phyloP scores from a whole-genome alignment of 192 early-diverging fungal genomes.

The Lobosporangium transversale region DNA sequence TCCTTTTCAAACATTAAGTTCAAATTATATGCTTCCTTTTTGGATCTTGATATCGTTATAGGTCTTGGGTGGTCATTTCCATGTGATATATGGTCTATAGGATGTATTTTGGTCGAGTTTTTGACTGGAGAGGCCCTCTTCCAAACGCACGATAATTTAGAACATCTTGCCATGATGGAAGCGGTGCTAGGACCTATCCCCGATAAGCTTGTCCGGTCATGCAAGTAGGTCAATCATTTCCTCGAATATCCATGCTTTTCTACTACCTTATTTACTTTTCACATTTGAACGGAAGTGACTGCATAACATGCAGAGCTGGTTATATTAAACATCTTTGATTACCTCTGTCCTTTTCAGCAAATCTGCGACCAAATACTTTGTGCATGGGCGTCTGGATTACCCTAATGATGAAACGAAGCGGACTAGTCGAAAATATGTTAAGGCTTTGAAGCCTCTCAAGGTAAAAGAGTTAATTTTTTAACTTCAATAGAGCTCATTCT shows the following conservation, averaged over 20 bases:
- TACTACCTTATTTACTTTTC: neutral
- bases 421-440: conserved; percentile 70
- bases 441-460: conserved; percentile 61
- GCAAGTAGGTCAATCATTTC: conserved; percentile 55
- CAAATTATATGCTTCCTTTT: neutral
- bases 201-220: conserved; percentile 62
- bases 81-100: conserved; percentile 98
- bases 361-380: conserved; percentile 65
- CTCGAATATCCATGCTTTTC: too few species aligned
- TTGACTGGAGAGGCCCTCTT: conserved; percentile 95
- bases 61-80: conserved; percentile 93
- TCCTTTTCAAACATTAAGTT: neutral
- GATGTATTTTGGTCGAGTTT: conserved; percentile 97
- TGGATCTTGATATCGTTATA: conserved; percentile 4
- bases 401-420: conserved; percentile 65
- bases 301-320: neutral
- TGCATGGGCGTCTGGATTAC: conserved; percentile 58
- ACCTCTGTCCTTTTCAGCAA: conserved; percentile 27
- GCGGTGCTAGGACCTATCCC: conserved; percentile 87
- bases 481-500: neutral
- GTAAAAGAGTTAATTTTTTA: conserved; percentile 29
- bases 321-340: neutral
- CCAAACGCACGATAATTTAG: conserved; percentile 96
- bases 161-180: conserved; percentile 98
- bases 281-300: neutral